phyloP scores from a whole-genome alignment of 2,329 filamentous ascomycete genomes.

The Calonectria henricotiae region DNA sequence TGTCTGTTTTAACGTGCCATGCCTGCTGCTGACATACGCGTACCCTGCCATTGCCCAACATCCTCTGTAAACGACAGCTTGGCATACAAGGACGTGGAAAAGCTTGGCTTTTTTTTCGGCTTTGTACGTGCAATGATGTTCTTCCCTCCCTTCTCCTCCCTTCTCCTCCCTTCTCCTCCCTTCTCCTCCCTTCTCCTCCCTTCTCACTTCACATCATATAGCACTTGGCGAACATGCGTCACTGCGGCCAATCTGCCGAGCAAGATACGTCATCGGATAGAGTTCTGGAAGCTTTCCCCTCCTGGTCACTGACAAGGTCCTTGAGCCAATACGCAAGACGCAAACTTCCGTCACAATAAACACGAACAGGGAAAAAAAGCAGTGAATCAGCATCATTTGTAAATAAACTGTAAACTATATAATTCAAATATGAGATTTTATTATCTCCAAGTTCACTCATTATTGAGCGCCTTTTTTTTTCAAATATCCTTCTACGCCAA shows the following conservation, averaged over 20 bases:
- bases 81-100: not conserved
- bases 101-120: constrained; percentile 6
- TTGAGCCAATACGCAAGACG: no score
- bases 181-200: not conserved
- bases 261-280: constrained; percentile 1
- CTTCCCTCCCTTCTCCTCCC: not conserved
- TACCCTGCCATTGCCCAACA: not conserved
- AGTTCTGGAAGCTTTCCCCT: not conserved
- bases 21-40: no score
- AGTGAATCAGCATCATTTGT: no score
- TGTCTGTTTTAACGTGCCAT: no score
- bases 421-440: no score
- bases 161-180: not conserved
- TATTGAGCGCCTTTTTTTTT: not conserved
- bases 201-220: not conserved
- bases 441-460: no score
- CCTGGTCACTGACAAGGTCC: not conserved
- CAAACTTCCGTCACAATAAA: no score
- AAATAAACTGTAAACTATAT: no score
- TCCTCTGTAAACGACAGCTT: not conserved
- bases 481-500: not conserved
- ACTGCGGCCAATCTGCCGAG: not conserved
- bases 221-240: not conserved
- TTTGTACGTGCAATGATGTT: not conserved
- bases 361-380: no score